phyloP scores from a whole-genome alignment of 768 basidiomycete genomes.

The Tulasnella calospora region DNA sequence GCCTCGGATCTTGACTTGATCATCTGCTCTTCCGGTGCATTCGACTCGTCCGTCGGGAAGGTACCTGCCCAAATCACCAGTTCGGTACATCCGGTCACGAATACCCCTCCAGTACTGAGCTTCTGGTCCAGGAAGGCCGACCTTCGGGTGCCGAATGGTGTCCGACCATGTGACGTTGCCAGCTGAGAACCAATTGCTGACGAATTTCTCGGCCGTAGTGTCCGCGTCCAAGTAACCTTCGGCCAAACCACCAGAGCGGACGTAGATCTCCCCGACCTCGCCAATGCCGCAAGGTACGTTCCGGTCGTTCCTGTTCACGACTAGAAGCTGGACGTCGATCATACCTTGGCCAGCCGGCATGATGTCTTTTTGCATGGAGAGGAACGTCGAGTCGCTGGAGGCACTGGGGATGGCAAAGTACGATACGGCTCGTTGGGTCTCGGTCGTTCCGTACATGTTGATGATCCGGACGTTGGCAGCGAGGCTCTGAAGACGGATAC shows the following conservation, averaged over 20 bases:
- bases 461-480: constrained; percentile 90
- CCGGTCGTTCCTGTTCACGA: constrained; percentile 86
- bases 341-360: constrained; percentile 98
- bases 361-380: constrained; percentile 91
- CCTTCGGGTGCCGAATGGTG: constrained; percentile 59
- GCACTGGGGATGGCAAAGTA: constrained; percentile 91
- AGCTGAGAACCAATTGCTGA: constrained; percentile 84
- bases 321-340: constrained; percentile 94
- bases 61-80: constrained; percentile 94
- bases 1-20: constrained; percentile 98
- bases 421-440: constrained; percentile 97
- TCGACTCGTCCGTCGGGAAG: constrained; percentile 88
- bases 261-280: constrained; percentile 98
- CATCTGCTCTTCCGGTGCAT: constrained; percentile 94
- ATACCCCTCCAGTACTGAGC: constrained; percentile 88
- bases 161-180: constrained; percentile 51
- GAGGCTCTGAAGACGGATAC: constrained; percentile 85
- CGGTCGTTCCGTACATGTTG: constrained; percentile 99
- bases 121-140: constrained; percentile 56
- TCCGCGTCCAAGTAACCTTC: constrained; percentile 87
- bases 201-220: constrained; percentile 86
- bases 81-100: constrained; percentile 95
- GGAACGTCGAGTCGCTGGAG: constrained; percentile 78
- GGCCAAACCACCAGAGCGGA: constrained; percentile 89
- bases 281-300: constrained; percentile 86